These are phyloP conservation scores for Cordyceps cicadae DNA, from an alignment of 2,329 filamentous ascomycete species.

Conservation along the genomic window DNA sequence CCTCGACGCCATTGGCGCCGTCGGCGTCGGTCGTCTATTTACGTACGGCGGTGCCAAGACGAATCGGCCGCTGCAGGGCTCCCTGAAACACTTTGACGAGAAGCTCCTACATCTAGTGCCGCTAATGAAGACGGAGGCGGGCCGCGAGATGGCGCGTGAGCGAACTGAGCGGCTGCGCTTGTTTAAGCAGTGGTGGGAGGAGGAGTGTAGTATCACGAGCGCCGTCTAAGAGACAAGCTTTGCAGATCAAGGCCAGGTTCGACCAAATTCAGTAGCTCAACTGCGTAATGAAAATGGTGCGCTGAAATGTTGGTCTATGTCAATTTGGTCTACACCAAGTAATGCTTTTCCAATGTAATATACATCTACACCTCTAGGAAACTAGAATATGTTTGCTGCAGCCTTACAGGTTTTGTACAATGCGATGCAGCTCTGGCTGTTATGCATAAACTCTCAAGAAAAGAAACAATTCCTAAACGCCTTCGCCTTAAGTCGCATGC, in stretches of 20 bases:
- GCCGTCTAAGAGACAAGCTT: too few relatives aligned
- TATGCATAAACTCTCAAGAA: neutral
- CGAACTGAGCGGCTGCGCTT: conserved; percentile 43
- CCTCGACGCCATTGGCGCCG: conserved; percentile 77
- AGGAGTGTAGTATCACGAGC: neutral
- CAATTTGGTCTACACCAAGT: too few relatives aligned
- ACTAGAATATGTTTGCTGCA: neutral
- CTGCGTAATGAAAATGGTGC: too few relatives aligned
- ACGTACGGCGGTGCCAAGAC: conserved; percentile 57
- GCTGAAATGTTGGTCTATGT: too few relatives aligned
- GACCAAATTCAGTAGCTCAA: too few relatives aligned
- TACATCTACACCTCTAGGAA: too few relatives aligned
- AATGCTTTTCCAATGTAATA: neutral
- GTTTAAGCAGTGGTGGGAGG: conserved; percentile 50
- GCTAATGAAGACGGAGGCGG: conserved; percentile 56
- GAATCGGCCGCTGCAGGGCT: conserved; percentile 49
- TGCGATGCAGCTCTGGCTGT: neutral
- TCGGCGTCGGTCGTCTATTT: conserved; percentile 65
- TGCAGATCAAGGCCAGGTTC: too few relatives aligned
- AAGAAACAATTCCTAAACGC: neutral
- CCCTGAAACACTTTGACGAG: conserved; percentile 66
- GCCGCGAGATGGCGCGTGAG: conserved; percentile 42
- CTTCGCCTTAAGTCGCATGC: neutral
- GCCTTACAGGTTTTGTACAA: neutral
- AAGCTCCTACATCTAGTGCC: conserved; percentile 60